Conservation (phyloP, 2,329 filamentous ascomycete genomes). For the Amesomyces nigricolor region DNA sequence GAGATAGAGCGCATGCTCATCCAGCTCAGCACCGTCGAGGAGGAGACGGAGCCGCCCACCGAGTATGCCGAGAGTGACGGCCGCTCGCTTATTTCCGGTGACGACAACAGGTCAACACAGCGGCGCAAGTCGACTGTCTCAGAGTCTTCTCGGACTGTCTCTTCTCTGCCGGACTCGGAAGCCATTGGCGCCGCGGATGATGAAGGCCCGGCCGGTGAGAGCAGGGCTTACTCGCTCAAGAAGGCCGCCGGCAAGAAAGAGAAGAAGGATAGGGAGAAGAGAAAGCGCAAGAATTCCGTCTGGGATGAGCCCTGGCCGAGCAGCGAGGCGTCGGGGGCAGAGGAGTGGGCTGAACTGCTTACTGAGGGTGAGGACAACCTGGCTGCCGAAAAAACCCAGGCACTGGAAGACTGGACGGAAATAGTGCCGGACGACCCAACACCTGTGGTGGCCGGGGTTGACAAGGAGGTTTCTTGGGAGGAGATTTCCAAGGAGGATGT, state of each 20-base stretch:
- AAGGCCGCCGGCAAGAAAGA: slow-evolving; percentile 26
- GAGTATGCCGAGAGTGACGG: slow-evolving; percentile 15
- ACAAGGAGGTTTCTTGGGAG: neutral
- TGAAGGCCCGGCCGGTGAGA: neutral
- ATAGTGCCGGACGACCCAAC: slow-evolving; percentile 3
- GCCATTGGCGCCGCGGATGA: slow-evolving; percentile 4
- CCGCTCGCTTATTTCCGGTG: slow-evolving; percentile 11
- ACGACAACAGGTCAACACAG: neutral
- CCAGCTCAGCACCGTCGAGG: slow-evolving; percentile 21
- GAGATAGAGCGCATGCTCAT: slow-evolving; percentile 12
- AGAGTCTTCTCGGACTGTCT: slow-evolving; percentile 8
- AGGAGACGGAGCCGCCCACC: slow-evolving; percentile 18
- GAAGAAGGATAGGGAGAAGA: slow-evolving; percentile 18
- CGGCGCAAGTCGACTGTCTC: slow-evolving; percentile 12
- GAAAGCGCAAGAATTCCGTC: slow-evolving; percentile 5
- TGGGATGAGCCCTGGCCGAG: slow-evolving; percentile 18
- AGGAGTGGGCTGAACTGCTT: slow-evolving; percentile 7
- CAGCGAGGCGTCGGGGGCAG: slow-evolving; percentile 14
- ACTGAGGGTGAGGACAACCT: slow-evolving; percentile 5
- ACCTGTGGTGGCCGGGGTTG: slow-evolving; percentile 8
- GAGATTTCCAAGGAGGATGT: neutral
- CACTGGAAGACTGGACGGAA: neutral
- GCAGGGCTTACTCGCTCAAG: slow-evolving; percentile 14
- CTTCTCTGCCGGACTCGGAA: slow-evolving; percentile 4
- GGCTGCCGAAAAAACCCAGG: too few relatives aligned